These are phyloP conservation scores for Phaffia rhodozyma DNA, from an alignment of 1,284 basidiomycete species.

Conservation along the genomic window DNA sequence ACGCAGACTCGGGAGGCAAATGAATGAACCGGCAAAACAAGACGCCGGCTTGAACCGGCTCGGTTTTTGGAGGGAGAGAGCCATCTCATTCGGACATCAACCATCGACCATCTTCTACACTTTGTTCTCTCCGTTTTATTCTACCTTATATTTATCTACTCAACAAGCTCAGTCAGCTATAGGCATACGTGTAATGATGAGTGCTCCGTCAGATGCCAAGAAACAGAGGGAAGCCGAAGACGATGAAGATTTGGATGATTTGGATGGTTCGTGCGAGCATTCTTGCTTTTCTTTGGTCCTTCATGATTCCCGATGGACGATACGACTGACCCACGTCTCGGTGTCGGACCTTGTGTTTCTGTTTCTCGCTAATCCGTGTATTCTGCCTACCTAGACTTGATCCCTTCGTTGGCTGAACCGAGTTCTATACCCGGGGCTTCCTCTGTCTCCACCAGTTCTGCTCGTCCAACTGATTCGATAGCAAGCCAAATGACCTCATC, in stretches of 20 bases:
- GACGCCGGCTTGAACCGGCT: conserved; percentile 5
- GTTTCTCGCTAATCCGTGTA: too few species aligned
- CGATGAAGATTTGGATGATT: background rate
- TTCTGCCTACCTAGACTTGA: too few species aligned
- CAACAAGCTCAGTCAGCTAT: background rate
- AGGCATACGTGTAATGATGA: background rate
- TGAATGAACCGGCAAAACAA: background rate
- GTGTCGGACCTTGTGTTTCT: too few species aligned
- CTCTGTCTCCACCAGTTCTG: too few species aligned
- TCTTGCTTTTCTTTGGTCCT: background rate
- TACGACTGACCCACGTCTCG: too few species aligned
- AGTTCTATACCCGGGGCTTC: too few species aligned
- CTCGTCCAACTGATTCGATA: too few species aligned
- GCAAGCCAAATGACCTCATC: too few species aligned
- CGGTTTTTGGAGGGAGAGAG: too few species aligned
- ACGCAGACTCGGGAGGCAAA: background rate
- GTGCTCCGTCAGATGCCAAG: background rate
- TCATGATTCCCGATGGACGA: background rate
- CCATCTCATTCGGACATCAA: too few species aligned
- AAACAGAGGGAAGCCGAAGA: background rate
- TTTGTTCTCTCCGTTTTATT: background rate
- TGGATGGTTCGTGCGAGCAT: background rate
- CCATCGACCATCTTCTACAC: background rate
- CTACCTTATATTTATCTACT: background rate
- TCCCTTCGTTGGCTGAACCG: too few species aligned